Conservation (phyloP, 2,329 filamentous ascomycete genomes). For the Sphaerulina musiva region DNA sequence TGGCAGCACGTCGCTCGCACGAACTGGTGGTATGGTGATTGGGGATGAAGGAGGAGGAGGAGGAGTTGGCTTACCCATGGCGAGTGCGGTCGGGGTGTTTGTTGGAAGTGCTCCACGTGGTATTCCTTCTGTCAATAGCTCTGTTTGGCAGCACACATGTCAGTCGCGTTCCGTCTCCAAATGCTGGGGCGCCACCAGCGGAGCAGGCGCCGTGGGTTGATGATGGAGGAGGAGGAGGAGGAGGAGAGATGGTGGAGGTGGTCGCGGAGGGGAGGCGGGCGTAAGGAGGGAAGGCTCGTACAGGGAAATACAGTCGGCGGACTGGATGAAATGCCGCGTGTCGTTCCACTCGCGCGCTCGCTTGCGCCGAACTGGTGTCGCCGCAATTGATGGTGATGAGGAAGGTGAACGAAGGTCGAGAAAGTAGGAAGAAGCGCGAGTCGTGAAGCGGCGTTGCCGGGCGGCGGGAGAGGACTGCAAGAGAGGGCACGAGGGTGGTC, state of each 20-base stretch:
- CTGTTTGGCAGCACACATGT: conserved; percentile 19
- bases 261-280: no score
- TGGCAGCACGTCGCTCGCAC: conserved; percentile 13
- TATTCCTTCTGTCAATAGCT: conserved; percentile 23
- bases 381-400: conserved; percentile 8
- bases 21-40: conserved; percentile 18
- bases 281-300: conserved; percentile 8
- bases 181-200: background rate
- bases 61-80: conserved; percentile 32
- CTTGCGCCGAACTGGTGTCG: conserved; percentile 8
- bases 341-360: conserved; percentile 18
- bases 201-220: conserved; percentile 13
- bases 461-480: conserved; percentile 9
- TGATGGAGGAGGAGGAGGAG: background rate
- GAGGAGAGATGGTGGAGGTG: no score
- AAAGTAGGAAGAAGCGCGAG: conserved; percentile 13
- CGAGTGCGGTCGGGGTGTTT: conserved; percentile 25
- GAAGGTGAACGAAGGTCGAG: conserved; percentile 11
- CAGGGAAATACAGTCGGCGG: conserved; percentile 16
- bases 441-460: conserved; percentile 6
- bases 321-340: conserved; percentile 19
- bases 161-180: conserved; percentile 16
- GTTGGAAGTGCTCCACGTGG: conserved; percentile 19
- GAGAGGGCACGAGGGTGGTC: conserved; percentile 5
- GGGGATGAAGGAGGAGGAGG: conserved; percentile 17